These are phyloP conservation scores for Akanthomyces lecanii DNA, from an alignment of 2,329 filamentous ascomycete genomes.

Conservation along the genomic window DNA sequence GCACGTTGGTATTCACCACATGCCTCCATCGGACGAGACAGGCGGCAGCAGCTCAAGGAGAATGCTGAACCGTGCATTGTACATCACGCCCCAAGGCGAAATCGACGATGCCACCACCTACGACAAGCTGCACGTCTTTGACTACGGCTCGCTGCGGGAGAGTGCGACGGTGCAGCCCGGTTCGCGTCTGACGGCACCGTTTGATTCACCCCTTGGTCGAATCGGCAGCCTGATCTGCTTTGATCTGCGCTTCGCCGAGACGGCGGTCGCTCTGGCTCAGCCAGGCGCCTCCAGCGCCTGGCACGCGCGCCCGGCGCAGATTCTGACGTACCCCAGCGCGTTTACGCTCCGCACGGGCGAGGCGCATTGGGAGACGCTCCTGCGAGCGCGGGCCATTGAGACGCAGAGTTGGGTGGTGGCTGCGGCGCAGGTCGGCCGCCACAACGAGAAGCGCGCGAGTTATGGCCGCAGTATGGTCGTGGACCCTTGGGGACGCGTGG, in stretches of 20 bases:
- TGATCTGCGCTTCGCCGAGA: constrained; percentile 80
- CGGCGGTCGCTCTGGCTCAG: constrained; percentile 60
- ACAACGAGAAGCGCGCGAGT: constrained; percentile 70
- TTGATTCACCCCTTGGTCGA: constrained; percentile 67
- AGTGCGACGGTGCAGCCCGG: constrained; percentile 65
- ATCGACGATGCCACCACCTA: constrained; percentile 51
- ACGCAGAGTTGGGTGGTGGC: constrained; percentile 84
- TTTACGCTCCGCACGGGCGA: constrained; percentile 83
- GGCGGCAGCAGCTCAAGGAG: constrained; percentile 20
- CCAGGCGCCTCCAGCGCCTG: constrained; percentile 30
- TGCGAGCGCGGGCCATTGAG: constrained; percentile 81
- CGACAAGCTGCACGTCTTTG: constrained; percentile 90
- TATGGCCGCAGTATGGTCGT: constrained; percentile 85
- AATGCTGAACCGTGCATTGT: constrained; percentile 51
- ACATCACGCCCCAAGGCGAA: constrained; percentile 42
- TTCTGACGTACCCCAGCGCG: constrained; percentile 83
- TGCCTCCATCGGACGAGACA: constrained; percentile 33
- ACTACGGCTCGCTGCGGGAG: constrained; percentile 53
- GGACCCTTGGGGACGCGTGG: constrained; percentile 78
- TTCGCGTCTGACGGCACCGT: constrained; percentile 59
- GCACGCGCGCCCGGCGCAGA: constrained; percentile 51
- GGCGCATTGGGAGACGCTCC: constrained; percentile 79
- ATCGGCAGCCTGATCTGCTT: constrained; percentile 86
- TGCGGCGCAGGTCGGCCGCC: constrained; percentile 71
- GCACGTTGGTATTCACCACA: constrained; percentile 84